Evolutionary conservation across 768 basidiomycete species (phyloP).

Genomic region (Mrakia hoshinonis): DNA sequence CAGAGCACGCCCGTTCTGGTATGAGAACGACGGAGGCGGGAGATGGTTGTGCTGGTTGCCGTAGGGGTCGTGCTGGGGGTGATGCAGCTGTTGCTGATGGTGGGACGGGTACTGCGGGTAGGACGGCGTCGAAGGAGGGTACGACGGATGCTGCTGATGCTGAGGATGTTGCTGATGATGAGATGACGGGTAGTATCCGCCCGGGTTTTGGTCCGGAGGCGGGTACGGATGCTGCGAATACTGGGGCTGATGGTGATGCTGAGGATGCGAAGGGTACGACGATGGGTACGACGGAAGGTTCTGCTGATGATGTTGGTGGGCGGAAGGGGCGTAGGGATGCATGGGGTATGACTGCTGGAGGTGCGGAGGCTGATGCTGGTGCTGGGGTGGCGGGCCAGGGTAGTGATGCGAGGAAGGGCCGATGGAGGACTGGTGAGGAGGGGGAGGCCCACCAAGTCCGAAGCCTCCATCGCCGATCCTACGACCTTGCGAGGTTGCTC

Average conservation of each 20-base stretch:
- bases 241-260: not conserved
- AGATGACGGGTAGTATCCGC: not conserved
- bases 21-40: not conserved
- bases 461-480: conserved; percentile 8
- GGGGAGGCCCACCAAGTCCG: not conserved
- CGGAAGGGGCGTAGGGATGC: no score
- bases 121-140: not conserved
- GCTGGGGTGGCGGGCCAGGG: not conserved
- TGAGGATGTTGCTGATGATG: not conserved
- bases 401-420: not conserved
- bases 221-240: not conserved
- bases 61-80: not conserved
- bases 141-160: not conserved
- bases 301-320: no score
- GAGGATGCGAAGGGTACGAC: not conserved
- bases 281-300: no score
- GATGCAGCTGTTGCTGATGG: not conserved
- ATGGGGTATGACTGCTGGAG: not conserved
- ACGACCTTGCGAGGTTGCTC: not conserved
- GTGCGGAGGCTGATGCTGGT: not conserved
- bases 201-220: not conserved
- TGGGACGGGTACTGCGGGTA: not conserved
- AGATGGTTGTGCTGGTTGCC: not conserved
- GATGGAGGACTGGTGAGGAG: not conserved
- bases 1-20: not conserved